These are phyloP conservation scores for Tetracladium maxilliforme DNA, from an alignment of 2,329 filamentous ascomycete genomes.

Conservation along the genomic window DNA sequence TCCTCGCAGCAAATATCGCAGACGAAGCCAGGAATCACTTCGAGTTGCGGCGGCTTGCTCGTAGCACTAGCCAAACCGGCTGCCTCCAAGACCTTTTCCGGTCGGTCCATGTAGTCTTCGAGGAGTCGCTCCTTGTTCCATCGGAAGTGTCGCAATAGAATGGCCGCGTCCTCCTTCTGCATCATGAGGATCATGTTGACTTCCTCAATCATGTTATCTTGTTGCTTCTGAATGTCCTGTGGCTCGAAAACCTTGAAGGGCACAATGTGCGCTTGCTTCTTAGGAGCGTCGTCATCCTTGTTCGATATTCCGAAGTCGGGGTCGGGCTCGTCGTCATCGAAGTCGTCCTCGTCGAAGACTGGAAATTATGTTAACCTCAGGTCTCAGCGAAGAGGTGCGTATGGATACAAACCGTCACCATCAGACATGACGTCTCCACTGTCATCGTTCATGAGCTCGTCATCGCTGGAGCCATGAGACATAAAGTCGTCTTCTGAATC, in stretches of 20 bases:
- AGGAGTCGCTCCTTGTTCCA: conserved; percentile 97
- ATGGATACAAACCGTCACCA: conserved; percentile 8
- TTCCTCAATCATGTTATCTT: conserved; percentile 75
- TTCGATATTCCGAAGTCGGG: conserved; percentile 30
- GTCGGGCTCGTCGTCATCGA: conserved; percentile 32
- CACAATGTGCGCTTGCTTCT: conserved; percentile 66
- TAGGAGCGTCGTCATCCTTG: conserved; percentile 55
- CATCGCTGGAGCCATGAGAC: conserved; percentile 67
- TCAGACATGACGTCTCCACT: conserved; percentile 49
- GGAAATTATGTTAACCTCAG: conserved; percentile 1
- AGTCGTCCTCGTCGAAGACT: conserved; percentile 8
- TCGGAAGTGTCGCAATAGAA: conserved; percentile 73
- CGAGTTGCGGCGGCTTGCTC: conserved; percentile 48
- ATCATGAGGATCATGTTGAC: conserved; percentile 86
- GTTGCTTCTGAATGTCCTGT: conserved; percentile 67
- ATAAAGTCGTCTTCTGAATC: conserved; percentile 93
- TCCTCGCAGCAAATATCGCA: conserved; percentile 98
- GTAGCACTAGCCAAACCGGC: conserved; percentile 63
- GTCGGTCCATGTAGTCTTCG: conserved; percentile 89
- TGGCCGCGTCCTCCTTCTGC: conserved; percentile 77
- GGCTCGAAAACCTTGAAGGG: conserved; percentile 73
- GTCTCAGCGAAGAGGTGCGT: background rate
- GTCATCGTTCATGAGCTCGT: conserved; percentile 58
- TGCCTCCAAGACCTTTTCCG: conserved; percentile 64
- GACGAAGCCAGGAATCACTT: conserved; percentile 60